Evolutionary conservation across 2,329 filamentous ascomycete species (phyloP), one percentile per base, ranked within the genome.

Genomic region (Cordyceps cicadae): DNA sequence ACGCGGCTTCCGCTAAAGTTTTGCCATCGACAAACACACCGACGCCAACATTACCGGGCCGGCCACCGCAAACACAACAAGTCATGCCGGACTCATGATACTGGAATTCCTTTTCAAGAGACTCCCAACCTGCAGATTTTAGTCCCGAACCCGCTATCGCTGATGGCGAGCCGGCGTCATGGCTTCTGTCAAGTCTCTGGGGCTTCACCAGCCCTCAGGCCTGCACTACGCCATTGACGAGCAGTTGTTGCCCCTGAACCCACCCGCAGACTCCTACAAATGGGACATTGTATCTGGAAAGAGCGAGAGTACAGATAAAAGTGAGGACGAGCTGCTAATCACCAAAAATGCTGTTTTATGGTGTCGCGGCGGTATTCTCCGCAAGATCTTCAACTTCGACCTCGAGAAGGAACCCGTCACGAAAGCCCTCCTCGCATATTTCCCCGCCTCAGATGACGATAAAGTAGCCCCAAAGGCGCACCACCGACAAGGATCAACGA

Each of bases 171-270:
- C 64, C 61, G 59, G 55, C 67, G 69, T 66, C 57, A 99, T 99
- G 95, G 93, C 93, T 67, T 87, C 89, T 71, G 85, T 97, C 76
- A 89, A 86, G 74, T 97, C 93, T 65, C 83, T 97, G 69, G 94
- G 94, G 73, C 81, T 96, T 70, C 93, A 97, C 78, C 87, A 89
- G 76, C 92, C 95, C 63, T 85, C 89, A 63, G 92, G 88, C 65
- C 81, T 97, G 65, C 85, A 85, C 64, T 91, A 94, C 77, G 86
- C 96, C 65, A 83, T 96, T 66, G 81, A 87, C 66, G 92, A 97
- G 74, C 83, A 86, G 62, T 81, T 96, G 46, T 79, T 97, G 2
- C 83, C 87, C 19, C 74, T 81, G 51, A 82, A 94, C 63, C 83
- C 89, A 3, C 75, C 83, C 19, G 74, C 83, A 29, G 79, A 84